Percentiles rank a stretch among this genome's conserved stretches.
These are phyloP conservation scores for Geosmithia flava DNA, from an alignment of 2,329 filamentous ascomycete genomes.

Conservation along the genomic window DNA sequence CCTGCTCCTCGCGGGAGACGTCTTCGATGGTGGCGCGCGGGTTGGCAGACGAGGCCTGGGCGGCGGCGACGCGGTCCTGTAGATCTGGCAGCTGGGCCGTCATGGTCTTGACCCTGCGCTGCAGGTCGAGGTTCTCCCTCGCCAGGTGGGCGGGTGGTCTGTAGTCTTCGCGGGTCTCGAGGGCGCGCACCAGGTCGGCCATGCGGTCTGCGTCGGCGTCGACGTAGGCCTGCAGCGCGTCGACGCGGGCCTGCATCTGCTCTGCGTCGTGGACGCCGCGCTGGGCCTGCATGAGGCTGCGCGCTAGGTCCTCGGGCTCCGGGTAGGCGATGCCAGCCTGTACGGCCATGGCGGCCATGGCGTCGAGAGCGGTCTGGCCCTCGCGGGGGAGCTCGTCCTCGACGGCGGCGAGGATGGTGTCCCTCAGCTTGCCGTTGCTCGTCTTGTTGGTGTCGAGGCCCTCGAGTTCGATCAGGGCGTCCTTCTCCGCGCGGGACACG, in stretches of 20 bases:
- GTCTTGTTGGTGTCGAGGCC: constrained; percentile 16
- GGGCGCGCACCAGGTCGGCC: constrained; percentile 23
- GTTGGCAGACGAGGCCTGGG: constrained; percentile 18
- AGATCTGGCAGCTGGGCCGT: constrained; percentile 52
- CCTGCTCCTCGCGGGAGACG: constrained; percentile 43
- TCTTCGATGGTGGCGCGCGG: constrained; percentile 41
- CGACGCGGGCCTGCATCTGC: constrained; percentile 41
- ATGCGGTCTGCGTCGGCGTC: constrained; percentile 32
- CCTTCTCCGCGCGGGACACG: constrained; percentile 44
- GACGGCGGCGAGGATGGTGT: constrained; percentile 37
- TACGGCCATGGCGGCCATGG: constrained; percentile 40
- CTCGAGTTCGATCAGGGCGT: constrained; percentile 36
- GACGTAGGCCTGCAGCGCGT: constrained; percentile 43
- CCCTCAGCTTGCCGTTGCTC: constrained; percentile 7
- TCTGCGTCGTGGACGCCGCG: constrained; percentile 38
- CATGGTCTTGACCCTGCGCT: constrained; percentile 57
- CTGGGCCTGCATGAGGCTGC: constrained; percentile 42
- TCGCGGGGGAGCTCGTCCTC: constrained; percentile 42
- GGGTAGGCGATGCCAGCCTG: constrained; percentile 35
- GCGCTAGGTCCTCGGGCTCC: constrained; percentile 34
- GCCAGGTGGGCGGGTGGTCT: constrained; percentile 45
- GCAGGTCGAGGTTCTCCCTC: constrained; percentile 62
- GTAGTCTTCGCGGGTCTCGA: constrained; percentile 31
- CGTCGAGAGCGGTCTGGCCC: constrained; percentile 41
- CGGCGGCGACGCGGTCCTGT: constrained; percentile 34